A percentile compares a stretch with the other conserved stretches of the same genome.
These are phyloP conservation scores for Leccinum subspadiceum DNA, from an alignment of 1,284 basidiomycete species.

Conservation along the genomic window DNA sequence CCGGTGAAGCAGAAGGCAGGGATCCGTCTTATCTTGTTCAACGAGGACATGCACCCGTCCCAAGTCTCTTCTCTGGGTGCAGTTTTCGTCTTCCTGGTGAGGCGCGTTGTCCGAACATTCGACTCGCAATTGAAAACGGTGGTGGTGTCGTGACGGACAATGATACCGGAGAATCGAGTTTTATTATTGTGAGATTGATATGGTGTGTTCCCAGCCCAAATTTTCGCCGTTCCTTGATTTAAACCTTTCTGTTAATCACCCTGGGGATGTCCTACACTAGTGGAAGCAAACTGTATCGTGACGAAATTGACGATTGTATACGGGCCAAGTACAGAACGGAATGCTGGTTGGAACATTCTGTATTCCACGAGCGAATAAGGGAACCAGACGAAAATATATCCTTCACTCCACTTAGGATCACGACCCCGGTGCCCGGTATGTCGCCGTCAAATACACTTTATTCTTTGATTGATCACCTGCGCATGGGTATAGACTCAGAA, in stretches of 20 bases:
- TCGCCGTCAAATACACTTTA: background rate
- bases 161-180: slow-evolving; percentile 52
- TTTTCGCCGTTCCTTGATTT: background rate
- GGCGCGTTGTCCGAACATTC: slow-evolving; percentile 53
- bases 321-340: slow-evolving; percentile 69
- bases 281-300: slow-evolving; percentile 58
- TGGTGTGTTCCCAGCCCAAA: slow-evolving; percentile 45
- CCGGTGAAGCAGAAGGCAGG: slow-evolving; percentile 20
- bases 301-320: slow-evolving; percentile 45
- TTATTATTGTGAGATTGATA: slow-evolving; percentile 66
- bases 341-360: slow-evolving; percentile 78
- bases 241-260: background rate
- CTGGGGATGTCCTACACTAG: slow-evolving; percentile 33
- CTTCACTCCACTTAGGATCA: slow-evolving; percentile 58
- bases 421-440: slow-evolving; percentile 52
- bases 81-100: slow-evolving; percentile 63
- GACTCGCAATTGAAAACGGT: slow-evolving; percentile 54
- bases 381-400: slow-evolving; percentile 56
- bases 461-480: slow-evolving; percentile 5
- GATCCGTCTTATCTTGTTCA: slow-evolving; percentile 6
- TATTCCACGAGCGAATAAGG: slow-evolving; percentile 66
- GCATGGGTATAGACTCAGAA: slow-evolving; percentile 43
- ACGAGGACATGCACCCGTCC: background rate
- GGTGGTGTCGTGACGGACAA: slow-evolving; percentile 50
- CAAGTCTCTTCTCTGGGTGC: slow-evolving; percentile 49